These are phyloP conservation scores for Umbellularia californica DNA, from an alignment of 164 flowering plant genomes.

Conservation along the genomic window DNA sequence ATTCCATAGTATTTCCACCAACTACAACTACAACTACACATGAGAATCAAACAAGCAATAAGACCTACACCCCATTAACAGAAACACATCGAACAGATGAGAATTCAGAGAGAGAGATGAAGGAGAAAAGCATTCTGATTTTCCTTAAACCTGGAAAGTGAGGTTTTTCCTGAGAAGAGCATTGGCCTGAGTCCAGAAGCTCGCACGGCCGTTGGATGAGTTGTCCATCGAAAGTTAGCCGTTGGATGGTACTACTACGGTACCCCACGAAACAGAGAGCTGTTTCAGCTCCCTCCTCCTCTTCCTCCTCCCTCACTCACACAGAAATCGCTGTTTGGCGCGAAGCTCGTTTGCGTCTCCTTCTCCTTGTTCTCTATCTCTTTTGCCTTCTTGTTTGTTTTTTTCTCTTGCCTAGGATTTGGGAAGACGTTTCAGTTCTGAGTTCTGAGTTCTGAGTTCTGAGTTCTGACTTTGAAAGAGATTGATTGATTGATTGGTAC, in stretches of 20 bases:
- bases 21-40: background rate
- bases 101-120: background rate
- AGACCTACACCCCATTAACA: constrained; percentile 18
- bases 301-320: no score
- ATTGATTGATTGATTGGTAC: no score
- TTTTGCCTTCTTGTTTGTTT: no score
- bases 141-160: constrained; percentile 26
- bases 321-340: no score
- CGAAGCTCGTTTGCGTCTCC: no score
- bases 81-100: background rate
- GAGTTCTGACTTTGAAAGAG: no score
- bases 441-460: no score
- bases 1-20: background rate
- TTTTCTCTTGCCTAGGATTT: no score
- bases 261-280: background rate
- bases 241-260: background rate
- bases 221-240: constrained; percentile 35
- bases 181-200: constrained; percentile 29
- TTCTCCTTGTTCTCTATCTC: no score
- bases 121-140: background rate
- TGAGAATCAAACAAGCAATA: constrained; percentile 4
- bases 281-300: no score
- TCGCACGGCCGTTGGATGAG: constrained; percentile 23
- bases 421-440: no score
- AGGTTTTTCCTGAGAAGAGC: constrained; percentile 31